These are phyloP conservation scores for Tulasnella sp. DNA, from an alignment of 768 basidiomycete genomes.

Conservation along the genomic window DNA sequence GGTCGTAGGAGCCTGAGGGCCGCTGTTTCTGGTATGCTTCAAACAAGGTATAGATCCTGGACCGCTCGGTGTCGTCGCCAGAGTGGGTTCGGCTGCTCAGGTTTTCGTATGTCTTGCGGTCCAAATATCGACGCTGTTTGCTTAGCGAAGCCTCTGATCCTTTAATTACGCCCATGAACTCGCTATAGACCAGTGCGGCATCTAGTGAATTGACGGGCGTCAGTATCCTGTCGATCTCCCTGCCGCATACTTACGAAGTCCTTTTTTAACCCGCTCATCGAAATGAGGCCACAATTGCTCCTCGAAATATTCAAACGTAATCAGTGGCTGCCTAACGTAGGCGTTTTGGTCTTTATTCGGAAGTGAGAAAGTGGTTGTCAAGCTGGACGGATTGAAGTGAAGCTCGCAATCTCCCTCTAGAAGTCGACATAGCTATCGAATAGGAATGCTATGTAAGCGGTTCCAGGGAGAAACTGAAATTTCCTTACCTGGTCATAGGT, in stretches of 20 bases:
- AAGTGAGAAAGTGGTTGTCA: neutral
- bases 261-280: constrained; percentile 47
- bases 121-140: constrained; percentile 41
- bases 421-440: constrained; percentile 46
- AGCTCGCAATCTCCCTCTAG: constrained; percentile 46
- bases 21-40: constrained; percentile 44
- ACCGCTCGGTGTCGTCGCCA: constrained; percentile 24
- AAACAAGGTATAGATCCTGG: constrained; percentile 56
- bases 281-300: constrained; percentile 58
- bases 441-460: neutral
- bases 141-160: constrained; percentile 57
- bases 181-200: constrained; percentile 57
- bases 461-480: neutral
- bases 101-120: constrained; percentile 34
- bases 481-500: constrained; percentile 56
- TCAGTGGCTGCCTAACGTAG: neutral
- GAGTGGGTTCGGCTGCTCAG: constrained; percentile 45
- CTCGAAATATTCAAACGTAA: constrained; percentile 50
- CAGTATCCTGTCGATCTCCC: neutral
- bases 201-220: constrained; percentile 42
- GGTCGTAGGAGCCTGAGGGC: constrained; percentile 39
- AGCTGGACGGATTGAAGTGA: constrained; percentile 8
- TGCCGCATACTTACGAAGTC: constrained; percentile 44
- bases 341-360: neutral
- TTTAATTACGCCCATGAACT: constrained; percentile 53